phyloP scores from a whole-genome alignment of 164 flowering plant species.

The Taxillus chinensis region DNA sequence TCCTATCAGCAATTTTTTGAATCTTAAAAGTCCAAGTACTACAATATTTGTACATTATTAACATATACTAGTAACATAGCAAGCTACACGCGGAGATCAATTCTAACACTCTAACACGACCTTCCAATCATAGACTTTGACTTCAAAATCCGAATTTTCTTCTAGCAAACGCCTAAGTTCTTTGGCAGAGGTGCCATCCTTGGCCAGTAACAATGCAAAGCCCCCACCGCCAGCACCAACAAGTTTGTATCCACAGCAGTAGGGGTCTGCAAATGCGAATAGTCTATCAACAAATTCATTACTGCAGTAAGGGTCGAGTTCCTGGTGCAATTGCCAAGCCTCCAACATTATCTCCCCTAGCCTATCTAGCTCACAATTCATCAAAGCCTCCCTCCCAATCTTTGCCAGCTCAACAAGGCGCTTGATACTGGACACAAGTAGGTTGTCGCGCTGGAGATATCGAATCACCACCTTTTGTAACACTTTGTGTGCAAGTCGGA shows the following conservation, averaged over 20 bases:
- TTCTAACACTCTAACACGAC: slow-evolving; percentile 19
- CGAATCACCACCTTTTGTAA: slow-evolving; percentile 86
- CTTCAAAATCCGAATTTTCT: slow-evolving; percentile 39
- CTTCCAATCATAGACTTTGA: slow-evolving; percentile 63
- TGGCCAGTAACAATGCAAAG: slow-evolving; percentile 79
- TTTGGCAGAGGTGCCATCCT: slow-evolving; percentile 37
- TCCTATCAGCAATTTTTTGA: too few species aligned
- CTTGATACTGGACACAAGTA: slow-evolving; percentile 86
- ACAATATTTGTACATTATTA: too few species aligned
- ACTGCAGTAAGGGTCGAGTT: slow-evolving; percentile 92
- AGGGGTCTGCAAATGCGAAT: slow-evolving; percentile 56
- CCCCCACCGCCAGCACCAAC: slow-evolving; percentile 99
- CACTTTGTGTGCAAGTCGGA: slow-evolving; percentile 87
- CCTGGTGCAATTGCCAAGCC: slow-evolving; percentile 97
- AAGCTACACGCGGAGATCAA: too few species aligned
- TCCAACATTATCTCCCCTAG: slow-evolving; percentile 86
- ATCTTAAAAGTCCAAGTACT: too few species aligned
- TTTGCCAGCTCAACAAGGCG: slow-evolving; percentile 90
- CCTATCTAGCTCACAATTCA: slow-evolving; percentile 77
- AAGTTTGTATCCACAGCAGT: slow-evolving; percentile 91
- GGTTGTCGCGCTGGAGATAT: slow-evolving; percentile 78
- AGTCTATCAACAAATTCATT: slow-evolving; percentile 75
- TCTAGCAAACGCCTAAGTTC: slow-evolving; percentile 39
- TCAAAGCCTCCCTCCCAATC: slow-evolving; percentile 84
- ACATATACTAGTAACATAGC: too few species aligned